phyloP scores from a whole-genome alignment of 495 filamentous ascomycete species.

The Glarea lozoyensis region DNA sequence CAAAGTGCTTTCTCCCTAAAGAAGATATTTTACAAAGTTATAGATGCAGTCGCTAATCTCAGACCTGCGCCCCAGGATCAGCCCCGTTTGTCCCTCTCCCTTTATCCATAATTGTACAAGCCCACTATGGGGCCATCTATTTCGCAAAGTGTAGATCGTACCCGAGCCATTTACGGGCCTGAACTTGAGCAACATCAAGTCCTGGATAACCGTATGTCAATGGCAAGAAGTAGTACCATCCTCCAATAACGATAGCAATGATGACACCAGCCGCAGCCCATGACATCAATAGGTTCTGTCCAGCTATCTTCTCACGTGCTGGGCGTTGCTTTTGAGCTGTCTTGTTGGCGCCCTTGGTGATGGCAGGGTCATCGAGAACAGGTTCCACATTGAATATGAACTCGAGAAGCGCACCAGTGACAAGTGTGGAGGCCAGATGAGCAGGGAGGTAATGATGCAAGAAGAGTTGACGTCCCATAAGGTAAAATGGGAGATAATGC shows the following conservation, averaged over 20 bases:
- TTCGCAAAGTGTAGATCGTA: slow-evolving; percentile 99
- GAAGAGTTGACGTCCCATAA: slow-evolving; percentile 97
- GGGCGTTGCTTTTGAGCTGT: slow-evolving; percentile 47
- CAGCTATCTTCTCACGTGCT: slow-evolving; percentile 68
- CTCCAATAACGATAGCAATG: slow-evolving; percentile 55
- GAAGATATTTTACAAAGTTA: background rate
- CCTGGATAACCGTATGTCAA: slow-evolving; percentile 93
- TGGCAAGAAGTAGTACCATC: slow-evolving; percentile 89
- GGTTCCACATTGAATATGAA: slow-evolving; percentile 93
- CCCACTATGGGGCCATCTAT: slow-evolving; percentile 41
- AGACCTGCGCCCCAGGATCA: background rate
- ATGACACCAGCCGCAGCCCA: slow-evolving; percentile 75
- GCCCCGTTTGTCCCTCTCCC: background rate
- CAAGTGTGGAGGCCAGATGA: slow-evolving; percentile 84
- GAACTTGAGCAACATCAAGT: slow-evolving; percentile 70
- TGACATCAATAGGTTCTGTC: slow-evolving; percentile 63
- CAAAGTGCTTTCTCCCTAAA: background rate
- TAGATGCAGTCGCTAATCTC: slow-evolving; percentile 15
- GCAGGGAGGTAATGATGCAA: slow-evolving; percentile 94
- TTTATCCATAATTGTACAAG: slow-evolving; percentile 1
- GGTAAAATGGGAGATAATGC: slow-evolving; percentile 95
- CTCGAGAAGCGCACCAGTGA: slow-evolving; percentile 92
- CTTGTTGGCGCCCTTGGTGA: slow-evolving; percentile 45
- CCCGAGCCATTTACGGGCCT: slow-evolving; percentile 85
- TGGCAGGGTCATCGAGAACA: slow-evolving; percentile 36